Evolutionary conservation across 805 yeast genomes (phyloP), one percentile per base, ranked within the genome.

Genomic region (Ogataea degrootiae): DNA sequence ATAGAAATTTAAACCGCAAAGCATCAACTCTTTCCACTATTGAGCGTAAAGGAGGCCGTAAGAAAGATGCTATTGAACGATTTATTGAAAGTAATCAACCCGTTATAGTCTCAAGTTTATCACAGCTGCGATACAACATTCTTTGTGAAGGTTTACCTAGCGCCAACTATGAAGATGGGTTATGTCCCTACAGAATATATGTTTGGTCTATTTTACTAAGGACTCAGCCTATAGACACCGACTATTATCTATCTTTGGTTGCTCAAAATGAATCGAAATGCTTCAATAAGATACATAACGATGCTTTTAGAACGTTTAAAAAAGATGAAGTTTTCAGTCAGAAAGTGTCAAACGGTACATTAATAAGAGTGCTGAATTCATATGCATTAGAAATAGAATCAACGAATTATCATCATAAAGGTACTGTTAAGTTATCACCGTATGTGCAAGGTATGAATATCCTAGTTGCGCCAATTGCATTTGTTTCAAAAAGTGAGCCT

Each of bases 371-470:
- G 3, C 71, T 90, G 23, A 84, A 87, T 33, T 82, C 86, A n/a
- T 77, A 80, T 59, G 95, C 95, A 3, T 66, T 80, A 63, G 67
- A 63, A 43, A 50, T 58, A n/a, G 62, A 57, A 17, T 15, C 34
- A 17, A 23, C n/a, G 11, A 26, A 26, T 26, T 26, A 26, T 8
- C 6, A 37, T 46, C n/a, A 44, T 46, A 22, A 41, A 39, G 15
- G 47, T 46, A 6, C 38, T 54, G 2, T 38, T 42, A 21, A 9
- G n/a, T 55, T 72, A n/a, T 71, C 74, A 7, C 68, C 73, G 0
- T 88, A 88, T 60, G 96, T 90, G n/a, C 97, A 90, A 62, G 97
- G 97, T 2, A 80, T 91, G 85, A 90, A 90, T 61, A 89, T 90
- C 0, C 64, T 90, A 21, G 75, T 85, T 22, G 97, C 96, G 0